A percentile compares a stretch with the other conserved stretches of the same genome.
These are phyloP conservation scores for Ceratobasidium sp. DNA, from an alignment of 1,284 basidiomycete species.

Conservation along the genomic window DNA sequence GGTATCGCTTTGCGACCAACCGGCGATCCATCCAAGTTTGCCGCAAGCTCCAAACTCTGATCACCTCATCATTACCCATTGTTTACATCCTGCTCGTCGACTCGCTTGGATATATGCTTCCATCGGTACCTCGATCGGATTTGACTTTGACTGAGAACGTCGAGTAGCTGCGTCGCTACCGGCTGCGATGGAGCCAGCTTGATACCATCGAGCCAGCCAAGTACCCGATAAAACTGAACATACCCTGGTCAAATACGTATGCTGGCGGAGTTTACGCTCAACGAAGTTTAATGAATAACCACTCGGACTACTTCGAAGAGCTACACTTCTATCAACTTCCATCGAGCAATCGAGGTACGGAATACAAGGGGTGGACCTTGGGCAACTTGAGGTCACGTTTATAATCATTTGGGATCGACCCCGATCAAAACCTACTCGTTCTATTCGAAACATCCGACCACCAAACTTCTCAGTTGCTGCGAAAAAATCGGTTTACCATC, in stretches of 20 bases:
- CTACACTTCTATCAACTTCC: constrained; percentile 15
- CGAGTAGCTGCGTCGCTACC: neutral
- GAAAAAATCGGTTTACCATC: neutral
- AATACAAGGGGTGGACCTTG: neutral
- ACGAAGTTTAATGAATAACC: neutral
- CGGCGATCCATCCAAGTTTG: too few species aligned
- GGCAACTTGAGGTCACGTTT: neutral
- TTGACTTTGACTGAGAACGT: neutral
- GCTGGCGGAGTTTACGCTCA: neutral
- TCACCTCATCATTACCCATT: too few species aligned
- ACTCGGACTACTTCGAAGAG: neutral
- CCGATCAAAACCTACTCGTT: constrained; percentile 19
- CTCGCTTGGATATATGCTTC: neutral
- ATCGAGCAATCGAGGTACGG: constrained; percentile 6
- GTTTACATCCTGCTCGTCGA: too few species aligned
- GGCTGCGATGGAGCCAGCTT: neutral
- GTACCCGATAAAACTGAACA: neutral
- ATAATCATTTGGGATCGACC: neutral
- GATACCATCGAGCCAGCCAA: neutral
- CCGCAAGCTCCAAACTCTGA: too few species aligned
- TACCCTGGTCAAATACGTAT: neutral
- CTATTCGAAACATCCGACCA: neutral
- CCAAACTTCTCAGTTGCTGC: neutral
- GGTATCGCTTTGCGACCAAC: too few species aligned
- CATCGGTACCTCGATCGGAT: neutral